Conservation (phyloP, 2,329 filamentous ascomycete genomes). For the Apiospora phragmitis region DNA sequence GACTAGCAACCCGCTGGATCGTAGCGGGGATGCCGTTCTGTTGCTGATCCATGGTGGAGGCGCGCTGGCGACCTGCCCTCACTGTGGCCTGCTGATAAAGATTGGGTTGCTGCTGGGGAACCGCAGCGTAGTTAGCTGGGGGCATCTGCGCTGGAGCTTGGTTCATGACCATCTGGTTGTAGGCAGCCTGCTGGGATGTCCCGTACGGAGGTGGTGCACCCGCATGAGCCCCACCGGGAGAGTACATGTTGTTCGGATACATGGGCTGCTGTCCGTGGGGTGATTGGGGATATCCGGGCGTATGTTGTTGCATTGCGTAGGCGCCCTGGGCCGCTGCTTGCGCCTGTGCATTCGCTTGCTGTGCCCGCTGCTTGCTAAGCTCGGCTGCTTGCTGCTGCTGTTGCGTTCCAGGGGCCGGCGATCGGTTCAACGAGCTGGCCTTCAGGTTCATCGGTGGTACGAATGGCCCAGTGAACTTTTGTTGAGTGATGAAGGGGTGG, state of each 20-base stretch:
- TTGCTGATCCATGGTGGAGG: conserved; percentile 95
- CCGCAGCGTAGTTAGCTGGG: conserved; percentile 61
- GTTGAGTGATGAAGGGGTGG: conserved; percentile 97
- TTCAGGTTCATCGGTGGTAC: conserved; percentile 97
- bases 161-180: conserved; percentile 73
- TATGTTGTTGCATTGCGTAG: conserved; percentile 53
- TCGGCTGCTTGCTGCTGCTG: conserved; percentile 96
- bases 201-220: conserved; percentile 77
- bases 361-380: conserved; percentile 85
- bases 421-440: conserved; percentile 79
- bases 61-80: conserved; percentile 79
- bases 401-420: conserved; percentile 88
- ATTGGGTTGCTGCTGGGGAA: conserved; percentile 44
- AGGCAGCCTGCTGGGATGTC: conserved; percentile 66
- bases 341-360: conserved; percentile 69
- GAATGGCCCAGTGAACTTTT: conserved; percentile 95
- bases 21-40: conserved; percentile 89
- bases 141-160: conserved; percentile 67
- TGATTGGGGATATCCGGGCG: conserved; percentile 38
- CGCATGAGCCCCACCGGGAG: conserved; percentile 53
- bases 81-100: conserved; percentile 78
- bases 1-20: conserved; percentile 92
- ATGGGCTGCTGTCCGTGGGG: conserved; percentile 60
- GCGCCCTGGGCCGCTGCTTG: conserved; percentile 67
- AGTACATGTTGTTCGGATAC: conserved; percentile 83